phyloP scores from a whole-genome alignment of 148 eudicot genomes.

The Rhododendron kiyosumense region DNA sequence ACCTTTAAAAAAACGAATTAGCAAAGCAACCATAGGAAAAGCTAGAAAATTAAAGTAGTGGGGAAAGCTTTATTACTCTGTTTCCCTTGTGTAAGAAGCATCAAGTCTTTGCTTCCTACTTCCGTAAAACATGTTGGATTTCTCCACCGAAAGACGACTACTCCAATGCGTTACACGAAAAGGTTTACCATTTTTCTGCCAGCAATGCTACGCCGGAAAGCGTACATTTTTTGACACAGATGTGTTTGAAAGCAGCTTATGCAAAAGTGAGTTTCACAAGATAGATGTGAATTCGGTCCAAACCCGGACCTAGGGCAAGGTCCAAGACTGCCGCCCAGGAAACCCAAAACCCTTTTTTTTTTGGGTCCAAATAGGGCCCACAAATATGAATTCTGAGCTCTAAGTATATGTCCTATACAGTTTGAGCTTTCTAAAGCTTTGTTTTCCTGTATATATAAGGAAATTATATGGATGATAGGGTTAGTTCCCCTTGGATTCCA shows the following conservation, averaged over 20 bases:
- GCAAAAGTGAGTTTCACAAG: background rate
- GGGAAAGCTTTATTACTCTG: background rate
- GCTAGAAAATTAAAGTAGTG: background rate
- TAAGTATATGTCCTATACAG: no score
- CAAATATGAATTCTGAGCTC: no score
- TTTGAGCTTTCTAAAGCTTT: no score
- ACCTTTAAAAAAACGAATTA: background rate
- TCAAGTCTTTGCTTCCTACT: background rate
- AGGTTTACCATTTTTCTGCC: background rate
- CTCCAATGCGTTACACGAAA: background rate
- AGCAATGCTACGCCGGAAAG: background rate
- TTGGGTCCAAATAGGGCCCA: no score
- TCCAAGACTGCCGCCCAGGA: no score
- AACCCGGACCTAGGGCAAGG: background rate
- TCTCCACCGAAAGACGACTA: background rate
- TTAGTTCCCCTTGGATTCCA: no score
- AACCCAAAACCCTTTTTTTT: no score
- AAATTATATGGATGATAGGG: no score
- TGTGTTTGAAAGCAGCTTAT: no score
- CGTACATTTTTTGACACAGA: background rate
- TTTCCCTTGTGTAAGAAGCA: background rate
- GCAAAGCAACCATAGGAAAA: background rate
- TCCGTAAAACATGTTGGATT: background rate
- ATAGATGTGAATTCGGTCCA: background rate
- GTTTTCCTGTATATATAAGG: no score